These are phyloP conservation scores for Candida adriatica DNA, from an alignment of 805 yeast genomes.

Conservation along the genomic window DNA sequence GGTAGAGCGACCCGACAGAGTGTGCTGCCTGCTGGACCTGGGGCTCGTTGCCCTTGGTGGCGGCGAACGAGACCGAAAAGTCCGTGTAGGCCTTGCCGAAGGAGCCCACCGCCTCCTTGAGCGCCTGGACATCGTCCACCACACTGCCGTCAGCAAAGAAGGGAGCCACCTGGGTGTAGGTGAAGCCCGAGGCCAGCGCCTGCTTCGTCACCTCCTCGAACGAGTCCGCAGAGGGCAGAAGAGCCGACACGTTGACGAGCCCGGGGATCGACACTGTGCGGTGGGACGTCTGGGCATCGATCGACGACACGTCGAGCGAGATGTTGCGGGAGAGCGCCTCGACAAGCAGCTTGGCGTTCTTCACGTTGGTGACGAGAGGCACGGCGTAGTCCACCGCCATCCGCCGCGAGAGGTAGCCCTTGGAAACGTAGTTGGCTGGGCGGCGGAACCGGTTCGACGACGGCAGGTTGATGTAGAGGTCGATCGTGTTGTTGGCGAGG, in stretches of 20 bases:
- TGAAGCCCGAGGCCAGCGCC: conserved; percentile 81
- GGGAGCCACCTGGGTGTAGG: conserved; percentile 77
- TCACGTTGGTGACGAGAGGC: conserved; percentile 95
- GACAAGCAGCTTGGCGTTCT: conserved; percentile 89
- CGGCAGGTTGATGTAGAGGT: conserved; percentile 92
- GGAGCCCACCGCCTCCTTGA: conserved; percentile 49
- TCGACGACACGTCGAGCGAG: conserved; percentile 59
- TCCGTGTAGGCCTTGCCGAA: conserved; percentile 64
- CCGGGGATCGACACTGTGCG: conserved; percentile 81
- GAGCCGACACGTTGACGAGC: conserved; percentile 72
- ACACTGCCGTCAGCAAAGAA: conserved; percentile 55
- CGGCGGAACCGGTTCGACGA: conserved; percentile 96
- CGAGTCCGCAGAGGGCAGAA: conserved; percentile 59
- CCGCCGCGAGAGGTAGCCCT: conserved; percentile 97
- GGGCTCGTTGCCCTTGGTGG: conserved; percentile 60
- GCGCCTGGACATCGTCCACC: conserved; percentile 57
- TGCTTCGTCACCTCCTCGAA: conserved; percentile 63
- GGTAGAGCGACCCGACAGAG: conserved; percentile 69
- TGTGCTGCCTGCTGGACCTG: conserved; percentile 55
- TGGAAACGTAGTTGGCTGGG: conserved; percentile 96
- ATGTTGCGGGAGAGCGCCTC: conserved; percentile 82
- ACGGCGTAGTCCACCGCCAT: conserved; percentile 99
- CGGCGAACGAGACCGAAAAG: conserved; percentile 78
- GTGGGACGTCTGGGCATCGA: conserved; percentile 90
- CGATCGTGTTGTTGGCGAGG: conserved; percentile 93